Conservation (phyloP, 176 grass and related monocot species). For the Tillandsia fasciculata region DNA sequence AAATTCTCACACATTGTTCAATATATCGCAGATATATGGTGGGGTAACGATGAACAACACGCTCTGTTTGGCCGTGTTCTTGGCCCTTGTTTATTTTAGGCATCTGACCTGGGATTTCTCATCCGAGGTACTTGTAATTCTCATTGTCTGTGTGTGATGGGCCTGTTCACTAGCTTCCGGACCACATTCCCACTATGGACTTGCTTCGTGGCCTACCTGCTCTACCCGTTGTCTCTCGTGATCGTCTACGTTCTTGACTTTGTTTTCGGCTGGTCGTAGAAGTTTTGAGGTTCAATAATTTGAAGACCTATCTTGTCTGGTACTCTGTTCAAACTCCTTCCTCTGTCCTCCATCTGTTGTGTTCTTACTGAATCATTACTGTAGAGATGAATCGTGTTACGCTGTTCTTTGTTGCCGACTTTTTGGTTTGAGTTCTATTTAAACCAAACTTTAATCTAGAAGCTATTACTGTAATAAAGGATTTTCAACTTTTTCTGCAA, state of each 20-base stretch:
- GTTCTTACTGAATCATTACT: too few species aligned
- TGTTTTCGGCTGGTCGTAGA: constrained; percentile 79
- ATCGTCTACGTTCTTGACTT: constrained; percentile 77
- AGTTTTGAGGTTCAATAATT: background rate
- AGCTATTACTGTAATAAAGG: too few species aligned
- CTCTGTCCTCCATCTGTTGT: background rate
- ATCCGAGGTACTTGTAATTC: constrained; percentile 79
- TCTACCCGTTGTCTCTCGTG: constrained; percentile 67
- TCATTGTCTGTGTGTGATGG: constrained; percentile 79
- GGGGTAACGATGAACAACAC: constrained; percentile 98
- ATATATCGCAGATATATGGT: constrained; percentile 58
- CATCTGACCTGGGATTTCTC: constrained; percentile 90
- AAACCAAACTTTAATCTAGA: too few species aligned
- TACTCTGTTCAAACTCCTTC: background rate
- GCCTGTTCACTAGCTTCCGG: constrained; percentile 79
- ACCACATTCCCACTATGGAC: constrained; percentile 95
- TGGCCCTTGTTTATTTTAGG: constrained; percentile 69
- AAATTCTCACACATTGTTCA: background rate
- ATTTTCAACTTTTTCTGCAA: too few species aligned
- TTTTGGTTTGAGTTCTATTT: too few species aligned
- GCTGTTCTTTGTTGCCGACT: too few species aligned
- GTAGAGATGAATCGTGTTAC: too few species aligned
- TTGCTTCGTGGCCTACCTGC: constrained; percentile 53
- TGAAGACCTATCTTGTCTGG: background rate
- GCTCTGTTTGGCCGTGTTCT: constrained; percentile 75